Evolutionary conservation across 441 rosid genomes (phyloP), one percentile per base, ranked within the genome.

Genomic region (Mallotus repandus): DNA sequence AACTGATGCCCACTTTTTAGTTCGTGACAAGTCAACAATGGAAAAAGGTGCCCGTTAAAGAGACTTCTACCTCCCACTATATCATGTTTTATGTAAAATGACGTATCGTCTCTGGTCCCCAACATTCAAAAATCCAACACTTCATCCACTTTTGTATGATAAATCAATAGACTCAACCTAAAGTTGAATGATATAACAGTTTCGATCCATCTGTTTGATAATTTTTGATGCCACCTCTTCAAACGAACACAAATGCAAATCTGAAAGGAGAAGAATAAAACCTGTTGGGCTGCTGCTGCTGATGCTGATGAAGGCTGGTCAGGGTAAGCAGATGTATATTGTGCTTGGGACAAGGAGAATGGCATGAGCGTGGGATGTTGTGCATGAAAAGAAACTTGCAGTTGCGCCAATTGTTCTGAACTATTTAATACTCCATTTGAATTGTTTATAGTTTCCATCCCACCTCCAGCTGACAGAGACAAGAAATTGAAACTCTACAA

Each of bases 401-500:
- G 67, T 52, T 77, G 85, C 41, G 85, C 35, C 21, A n/a, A 29
- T 59, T 79, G 69, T 71, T 78, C 86, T 65, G 66, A 43, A 25
- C 76, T 66, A 68, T 83, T 81, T 78, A 65, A 80, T 46, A 18
- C 55, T 78, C 78, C 79, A 63, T 56, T 64, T 16, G 32, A 66
- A 63, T 81, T 45, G 13, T 62, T 66, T 18, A 73, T 75, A 64
- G 74, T 70, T 66, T 86, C 85, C 46, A 63, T 53, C 43, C 59
- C 74, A 21, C 69, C 66, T 49, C 76, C 76, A 67, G 81, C 38
- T 11, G 90, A 81, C 63, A 91, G 74, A 76, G 96, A 86, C 76
- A 92, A 74, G 84, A 94, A 94, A 77, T 91, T 80, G 70, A 80
- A 89, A 78, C 80, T 75, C 99, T 94, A 87, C 79, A 41, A 49